Evolutionary conservation across 2,329 filamentous ascomycete genomes (phyloP).

Genomic region (Plenodomus biglobosus): DNA sequence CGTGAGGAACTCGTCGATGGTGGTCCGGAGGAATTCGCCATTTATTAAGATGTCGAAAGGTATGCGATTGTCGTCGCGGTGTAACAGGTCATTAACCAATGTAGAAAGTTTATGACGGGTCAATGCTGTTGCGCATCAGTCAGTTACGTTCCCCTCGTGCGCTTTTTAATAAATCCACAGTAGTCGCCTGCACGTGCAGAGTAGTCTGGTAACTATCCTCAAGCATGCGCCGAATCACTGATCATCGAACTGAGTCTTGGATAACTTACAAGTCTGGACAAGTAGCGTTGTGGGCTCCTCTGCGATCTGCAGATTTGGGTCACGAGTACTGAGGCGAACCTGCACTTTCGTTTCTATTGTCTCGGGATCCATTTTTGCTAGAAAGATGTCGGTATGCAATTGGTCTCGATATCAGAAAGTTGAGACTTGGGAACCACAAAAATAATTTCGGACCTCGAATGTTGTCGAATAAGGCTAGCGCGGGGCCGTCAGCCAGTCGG

Average conservation of each 20-base stretch:
- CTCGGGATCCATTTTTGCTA: constrained; percentile 27
- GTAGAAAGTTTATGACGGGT: constrained; percentile 55
- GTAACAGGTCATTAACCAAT: constrained; percentile 63
- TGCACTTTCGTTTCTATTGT: constrained; percentile 37
- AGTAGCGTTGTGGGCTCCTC: constrained; percentile 37
- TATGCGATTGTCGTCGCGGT: constrained; percentile 62
- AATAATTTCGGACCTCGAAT: constrained; percentile 28
- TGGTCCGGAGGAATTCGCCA: constrained; percentile 85
- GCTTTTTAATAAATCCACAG: not conserved
- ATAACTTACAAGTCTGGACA: constrained; percentile 37
- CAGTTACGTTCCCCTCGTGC: too few species aligned
- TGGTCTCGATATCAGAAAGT: not conserved
- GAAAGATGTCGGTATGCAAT: not conserved
- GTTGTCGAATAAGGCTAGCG: constrained; percentile 28
- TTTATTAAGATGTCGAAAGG: constrained; percentile 96
- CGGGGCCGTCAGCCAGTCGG: constrained; percentile 20
- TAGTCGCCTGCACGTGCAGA: not conserved
- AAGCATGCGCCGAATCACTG: not conserved
- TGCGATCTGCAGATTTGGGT: constrained; percentile 35
- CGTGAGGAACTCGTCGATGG: constrained; percentile 86
- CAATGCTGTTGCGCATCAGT: constrained; percentile 27
- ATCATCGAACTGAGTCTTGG: not conserved
- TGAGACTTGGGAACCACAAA: constrained; percentile 23
- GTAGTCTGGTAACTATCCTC: not conserved
- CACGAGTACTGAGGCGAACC: constrained; percentile 41